phyloP scores from a whole-genome alignment of 83 land plant genomes.

The Diphasiastrum complanatum region DNA sequence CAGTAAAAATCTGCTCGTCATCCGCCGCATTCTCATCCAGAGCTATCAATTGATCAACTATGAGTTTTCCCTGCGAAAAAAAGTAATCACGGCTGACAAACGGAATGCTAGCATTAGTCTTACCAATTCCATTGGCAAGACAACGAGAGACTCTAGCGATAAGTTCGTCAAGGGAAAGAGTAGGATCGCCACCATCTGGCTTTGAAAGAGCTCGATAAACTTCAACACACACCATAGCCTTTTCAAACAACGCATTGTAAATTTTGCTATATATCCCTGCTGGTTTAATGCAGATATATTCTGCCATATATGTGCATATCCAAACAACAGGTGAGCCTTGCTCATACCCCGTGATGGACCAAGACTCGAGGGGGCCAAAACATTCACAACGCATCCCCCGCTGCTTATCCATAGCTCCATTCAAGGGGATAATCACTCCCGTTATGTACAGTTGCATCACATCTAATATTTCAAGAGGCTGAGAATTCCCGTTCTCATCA shows the following conservation, averaged over 20 bases:
- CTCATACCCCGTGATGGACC: conserved; percentile 86
- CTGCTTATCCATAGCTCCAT: conserved; percentile 40
- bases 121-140: conserved; percentile 24
- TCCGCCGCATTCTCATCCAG: conserved; percentile 59
- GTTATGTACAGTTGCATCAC: conserved; percentile 51
- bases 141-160: conserved; percentile 70
- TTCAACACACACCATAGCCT: conserved; percentile 65
- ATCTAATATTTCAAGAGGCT: conserved; percentile 65
- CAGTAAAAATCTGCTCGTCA: conserved; percentile 48
- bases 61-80: conserved; percentile 54
- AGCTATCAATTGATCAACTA: conserved; percentile 59
- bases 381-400: conserved; percentile 70
- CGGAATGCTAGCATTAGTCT: conserved; percentile 34
- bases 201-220: conserved; percentile 59
- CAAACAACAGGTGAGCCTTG: conserved; percentile 60
- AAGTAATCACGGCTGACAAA: conserved; percentile 53
- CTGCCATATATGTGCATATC: conserved; percentile 60
- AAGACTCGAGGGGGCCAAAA: conserved; percentile 67
- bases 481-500: conserved; percentile 50
- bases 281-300: conserved; percentile 74
- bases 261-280: conserved; percentile 52
- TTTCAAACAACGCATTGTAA: conserved; percentile 54
- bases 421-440: conserved; percentile 53
- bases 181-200: conserved; percentile 68
- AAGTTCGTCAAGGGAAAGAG: conserved; percentile 59